Evolutionary conservation across 768 basidiomycete genomes (phyloP).

Genomic region (Phanerochaete sordida): DNA sequence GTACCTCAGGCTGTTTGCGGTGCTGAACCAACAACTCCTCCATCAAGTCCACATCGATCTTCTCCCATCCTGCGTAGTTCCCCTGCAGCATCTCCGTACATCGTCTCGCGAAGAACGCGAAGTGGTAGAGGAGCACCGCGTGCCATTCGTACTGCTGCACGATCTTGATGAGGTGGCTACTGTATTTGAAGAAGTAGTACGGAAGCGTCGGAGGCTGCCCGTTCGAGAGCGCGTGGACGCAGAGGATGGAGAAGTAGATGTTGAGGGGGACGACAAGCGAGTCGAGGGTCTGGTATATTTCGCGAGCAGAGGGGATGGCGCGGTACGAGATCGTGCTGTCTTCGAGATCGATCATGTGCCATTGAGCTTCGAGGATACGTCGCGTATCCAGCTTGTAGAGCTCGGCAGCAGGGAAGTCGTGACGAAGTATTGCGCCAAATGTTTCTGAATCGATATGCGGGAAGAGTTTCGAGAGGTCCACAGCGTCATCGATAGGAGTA

Average conservation of each 20-base stretch:
- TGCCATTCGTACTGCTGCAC: conserved; percentile 26
- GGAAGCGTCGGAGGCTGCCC: conserved; percentile 23
- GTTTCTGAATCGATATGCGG: conserved; percentile 24
- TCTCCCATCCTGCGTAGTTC: conserved; percentile 25
- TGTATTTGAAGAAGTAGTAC: conserved; percentile 27
- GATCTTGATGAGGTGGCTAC: conserved; percentile 28
- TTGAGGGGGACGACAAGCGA: conserved; percentile 27
- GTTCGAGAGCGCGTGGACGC: conserved; percentile 19
- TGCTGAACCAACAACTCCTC: conserved; percentile 27
- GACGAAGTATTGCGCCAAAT: conserved; percentile 18
- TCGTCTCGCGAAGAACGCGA: conserved; percentile 24
- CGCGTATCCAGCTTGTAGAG: conserved; percentile 30
- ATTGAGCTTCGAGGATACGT: conserved; percentile 25
- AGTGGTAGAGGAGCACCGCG: conserved; percentile 25
- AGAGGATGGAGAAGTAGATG: conserved; percentile 27
- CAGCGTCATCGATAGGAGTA: conserved; percentile 8
- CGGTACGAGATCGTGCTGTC: conserved; percentile 21
- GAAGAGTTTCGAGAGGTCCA: conserved; percentile 19
- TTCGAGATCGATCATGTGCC: conserved; percentile 26
- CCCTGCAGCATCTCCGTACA: conserved; percentile 27
- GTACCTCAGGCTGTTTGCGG: conserved; percentile 21
- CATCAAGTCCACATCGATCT: conserved; percentile 27
- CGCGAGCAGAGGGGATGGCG: conserved; percentile 18
- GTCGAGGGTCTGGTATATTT: conserved; percentile 25
- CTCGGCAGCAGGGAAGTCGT: conserved; percentile 23